Percentiles rank a stretch among this genome's conserved stretches.
Evolutionary conservation across 2,329 filamentous ascomycete genomes (phyloP).

Genomic region (Colletotrichum higginsianum): DNA sequence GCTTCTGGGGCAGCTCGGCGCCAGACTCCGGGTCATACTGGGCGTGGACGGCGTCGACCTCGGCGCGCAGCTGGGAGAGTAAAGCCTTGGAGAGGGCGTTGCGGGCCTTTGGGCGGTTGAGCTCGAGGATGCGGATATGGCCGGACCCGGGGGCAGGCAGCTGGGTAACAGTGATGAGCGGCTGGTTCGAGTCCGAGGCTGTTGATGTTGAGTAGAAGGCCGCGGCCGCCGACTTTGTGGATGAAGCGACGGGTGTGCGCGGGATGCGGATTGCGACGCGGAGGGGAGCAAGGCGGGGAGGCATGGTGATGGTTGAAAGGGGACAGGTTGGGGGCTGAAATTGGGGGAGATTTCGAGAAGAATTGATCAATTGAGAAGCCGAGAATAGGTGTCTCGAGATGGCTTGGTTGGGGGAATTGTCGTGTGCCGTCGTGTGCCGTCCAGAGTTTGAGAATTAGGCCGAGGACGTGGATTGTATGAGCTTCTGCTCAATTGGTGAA

Average conservation of each 20-base stretch:
- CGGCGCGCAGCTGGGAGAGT: constrained; percentile 77
- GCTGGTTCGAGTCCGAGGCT: constrained; percentile 53
- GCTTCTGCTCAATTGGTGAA: constrained; percentile 31
- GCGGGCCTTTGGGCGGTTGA: constrained; percentile 87
- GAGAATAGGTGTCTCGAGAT: neutral
- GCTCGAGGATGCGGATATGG: constrained; percentile 87
- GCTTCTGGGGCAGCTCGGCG: constrained; percentile 62
- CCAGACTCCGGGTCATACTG: constrained; percentile 69
- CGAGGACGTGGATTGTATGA: constrained; percentile 14
- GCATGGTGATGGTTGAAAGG: constrained; percentile 46
- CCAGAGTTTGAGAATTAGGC: constrained; percentile 8
- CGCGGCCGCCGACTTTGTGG: neutral
- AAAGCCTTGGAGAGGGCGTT: constrained; percentile 92
- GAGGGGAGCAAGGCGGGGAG: constrained; percentile 49
- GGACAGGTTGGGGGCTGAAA: no score
- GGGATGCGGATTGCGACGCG: constrained; percentile 43
- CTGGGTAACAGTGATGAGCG: constrained; percentile 79
- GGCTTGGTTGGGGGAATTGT: no score
- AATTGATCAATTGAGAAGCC: neutral
- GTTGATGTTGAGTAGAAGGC: constrained; percentile 61
- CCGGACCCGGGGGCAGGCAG: constrained; percentile 85
- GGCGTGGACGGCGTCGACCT: constrained; percentile 80
- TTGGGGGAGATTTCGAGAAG: neutral
- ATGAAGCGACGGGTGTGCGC: constrained; percentile 29
- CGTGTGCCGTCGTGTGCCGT: neutral